Base-by-base conservation (phyloP, 352 stramenopile genomes). In the Phytophthora kernoviae region DNA sequence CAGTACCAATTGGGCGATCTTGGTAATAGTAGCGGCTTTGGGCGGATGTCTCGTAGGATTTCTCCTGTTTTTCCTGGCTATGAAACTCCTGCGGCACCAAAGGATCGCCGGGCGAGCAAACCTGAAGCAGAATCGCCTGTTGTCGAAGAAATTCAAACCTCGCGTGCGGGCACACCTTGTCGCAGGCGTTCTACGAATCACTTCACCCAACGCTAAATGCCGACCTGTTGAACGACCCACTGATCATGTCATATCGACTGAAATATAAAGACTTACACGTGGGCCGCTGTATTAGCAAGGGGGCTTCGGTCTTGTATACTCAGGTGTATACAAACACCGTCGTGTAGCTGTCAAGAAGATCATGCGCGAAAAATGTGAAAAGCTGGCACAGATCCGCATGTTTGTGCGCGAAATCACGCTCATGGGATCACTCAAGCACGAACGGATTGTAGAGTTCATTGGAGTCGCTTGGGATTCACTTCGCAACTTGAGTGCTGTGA, bases 371-470 rank as follows among this genome's bases (percentile, higher is more conserved):
- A 64, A 70, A 15, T 67, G 61, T 45, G 49, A 70, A 18, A 69
- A 77, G 41, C 34, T 73, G 2, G 56, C 51, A 5, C 70, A 77
- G 34, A 78, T 81, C 20, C 58, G 58, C 5, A 68, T 70, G 60
- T 81, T 81, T 20, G 46, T 79, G 22, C 66, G 58, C 2, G 83
- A 93, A 52, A 91, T 93, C 43, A 75, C 59, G n/a, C 62, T 90
- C n/a, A 80, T 89, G 66, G 68, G 70, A 4, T 75, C 68, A 8
- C 60, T 91, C 1, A 65, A 74, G n/a, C 83, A 92, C 15, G 68
- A 76, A 17, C 75, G 71, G n/a, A 85, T 92, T 18, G 77, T 92
- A 8, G 75, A 81, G 48, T 92, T 91, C 22, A 63, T 91, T 5
- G 83, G 83, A 4, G 81, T 90, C 1, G 68, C 81, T 5, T 92